Evolutionary conservation across 768 basidiomycete genomes (phyloP), one percentile per base, ranked within the genome.

Genomic region (Lactarius sanguifluus): DNA sequence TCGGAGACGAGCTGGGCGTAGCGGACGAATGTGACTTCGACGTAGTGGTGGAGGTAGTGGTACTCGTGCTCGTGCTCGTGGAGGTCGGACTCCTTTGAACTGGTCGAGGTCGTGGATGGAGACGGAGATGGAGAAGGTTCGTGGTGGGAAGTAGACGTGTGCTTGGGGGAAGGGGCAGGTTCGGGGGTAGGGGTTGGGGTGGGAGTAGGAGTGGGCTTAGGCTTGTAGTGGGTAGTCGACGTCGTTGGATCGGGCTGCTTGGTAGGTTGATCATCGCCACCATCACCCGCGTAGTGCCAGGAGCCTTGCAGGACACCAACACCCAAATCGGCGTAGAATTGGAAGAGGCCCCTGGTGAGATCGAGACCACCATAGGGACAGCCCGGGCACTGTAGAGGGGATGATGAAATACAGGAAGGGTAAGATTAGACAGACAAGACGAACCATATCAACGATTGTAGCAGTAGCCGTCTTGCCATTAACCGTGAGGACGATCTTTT

Each of bases 391-490:
- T 82, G 56, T 50, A 9, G 38, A 60, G 9, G 16, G 45, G 28
- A 41, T n/a, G 6, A 54, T 61, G 20, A 63, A 32, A 16, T 28
- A n/a, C 25, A n/a, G 30, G 10, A 3, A 8, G 1, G 36, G 3
- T 28, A 23, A 12, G 38, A 56, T 34, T 25, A 2, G 36, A 25
- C 12, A 57, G 41, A 43, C 16, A 38, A 64, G 64, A 59, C 72
- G 69, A 59, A 87, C 88, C 85, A 82, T 75, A 75, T 92, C 91
- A 77, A 81, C 80, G 71, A 93, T 84, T 1, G 69, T 75, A 5
- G 91, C 91, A 1, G 62, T 63, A 13, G 85, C 78, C 1, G 83
- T 83, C 73, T 85, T 86, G 64, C 90, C 90, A 43, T 80, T 79
- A 71, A 80, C 86, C 5, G 78, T 77, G 76, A 94, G 86, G 12